Conservation (phyloP, 768 basidiomycete genomes). For the Bullera alba region DNA sequence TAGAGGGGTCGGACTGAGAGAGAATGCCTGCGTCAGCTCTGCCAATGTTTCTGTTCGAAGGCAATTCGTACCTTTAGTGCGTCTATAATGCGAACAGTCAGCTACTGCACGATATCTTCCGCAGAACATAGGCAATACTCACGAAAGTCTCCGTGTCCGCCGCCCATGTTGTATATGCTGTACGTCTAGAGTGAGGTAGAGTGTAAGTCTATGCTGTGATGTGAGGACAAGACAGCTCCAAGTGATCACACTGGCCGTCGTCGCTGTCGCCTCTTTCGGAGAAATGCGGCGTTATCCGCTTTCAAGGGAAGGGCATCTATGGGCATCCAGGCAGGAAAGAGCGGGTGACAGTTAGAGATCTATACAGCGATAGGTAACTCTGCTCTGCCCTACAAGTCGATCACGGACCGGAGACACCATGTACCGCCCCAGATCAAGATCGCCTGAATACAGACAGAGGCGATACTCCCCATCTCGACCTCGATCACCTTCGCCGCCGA, state of each 20-base stretch:
- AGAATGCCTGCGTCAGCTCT: not conserved
- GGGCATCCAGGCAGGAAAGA: no score
- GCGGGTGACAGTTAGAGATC: no score
- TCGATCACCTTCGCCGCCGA: conserved; percentile 11
- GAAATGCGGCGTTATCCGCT: no score
- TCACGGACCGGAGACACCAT: conserved; percentile 5
- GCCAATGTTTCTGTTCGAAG: not conserved
- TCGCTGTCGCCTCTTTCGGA: no score
- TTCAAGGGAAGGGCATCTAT: no score
- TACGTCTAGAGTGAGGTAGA: no score
- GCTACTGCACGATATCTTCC: not conserved
- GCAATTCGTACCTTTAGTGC: conserved; percentile 16
- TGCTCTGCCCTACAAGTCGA: not conserved
- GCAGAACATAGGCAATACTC: conserved; percentile 1
- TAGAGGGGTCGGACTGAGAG: conserved; percentile 54
- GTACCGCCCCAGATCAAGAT: conserved; percentile 19
- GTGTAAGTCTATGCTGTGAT: no score
- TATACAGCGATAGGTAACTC: no score
- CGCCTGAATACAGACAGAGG: conserved; percentile 20
- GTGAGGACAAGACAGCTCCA: no score
- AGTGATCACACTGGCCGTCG: no score
- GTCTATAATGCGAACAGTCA: conserved; percentile 6
- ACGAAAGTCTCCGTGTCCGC: conserved; percentile 54
- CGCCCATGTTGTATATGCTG: conserved; percentile 53
- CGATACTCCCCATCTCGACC: conserved; percentile 36